Conservation (phyloP, 495 filamentous ascomycete genomes). For the Aspergillus indologenus region DNA sequence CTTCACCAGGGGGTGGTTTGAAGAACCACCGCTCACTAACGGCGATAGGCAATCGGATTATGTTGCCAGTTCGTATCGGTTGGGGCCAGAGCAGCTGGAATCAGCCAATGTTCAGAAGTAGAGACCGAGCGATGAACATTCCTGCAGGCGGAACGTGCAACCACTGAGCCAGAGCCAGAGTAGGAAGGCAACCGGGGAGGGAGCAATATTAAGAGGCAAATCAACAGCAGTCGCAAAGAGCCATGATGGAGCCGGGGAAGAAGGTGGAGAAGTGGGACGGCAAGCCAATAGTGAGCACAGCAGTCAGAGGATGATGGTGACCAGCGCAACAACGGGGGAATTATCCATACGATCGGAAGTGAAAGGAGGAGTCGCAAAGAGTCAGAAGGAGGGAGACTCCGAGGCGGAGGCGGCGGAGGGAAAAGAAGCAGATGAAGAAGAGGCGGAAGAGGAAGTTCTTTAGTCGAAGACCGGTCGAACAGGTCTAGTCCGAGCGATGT, state of each 20-base stretch:
- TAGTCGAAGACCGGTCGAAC: background rate
- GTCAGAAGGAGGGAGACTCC: background rate
- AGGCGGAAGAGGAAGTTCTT: background rate
- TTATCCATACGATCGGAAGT: background rate
- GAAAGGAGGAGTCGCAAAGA: conserved; percentile 1
- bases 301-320: conserved; percentile 1
- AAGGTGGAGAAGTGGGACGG: background rate
- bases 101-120: conserved; percentile 10
- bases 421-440: background rate
- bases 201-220: conserved; percentile 1
- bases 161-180: background rate
- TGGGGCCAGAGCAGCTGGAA: conserved; percentile 1
- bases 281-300: conserved; percentile 14
- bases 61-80: background rate
- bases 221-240: conserved; percentile 12
- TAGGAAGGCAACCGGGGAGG: background rate
- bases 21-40: conserved; percentile 7
- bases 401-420: background rate
- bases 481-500: background rate
- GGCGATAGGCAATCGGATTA: conserved; percentile 4
- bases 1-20: background rate
- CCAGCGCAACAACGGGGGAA: background rate
- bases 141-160: conserved; percentile 9
- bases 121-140: conserved; percentile 14
- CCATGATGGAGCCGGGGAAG: conserved; percentile 15